Evolutionary conservation across 306 rosid species (phyloP), one percentile per base, ranked within the genome.

Genomic region (Crataegus laevigata): DNA sequence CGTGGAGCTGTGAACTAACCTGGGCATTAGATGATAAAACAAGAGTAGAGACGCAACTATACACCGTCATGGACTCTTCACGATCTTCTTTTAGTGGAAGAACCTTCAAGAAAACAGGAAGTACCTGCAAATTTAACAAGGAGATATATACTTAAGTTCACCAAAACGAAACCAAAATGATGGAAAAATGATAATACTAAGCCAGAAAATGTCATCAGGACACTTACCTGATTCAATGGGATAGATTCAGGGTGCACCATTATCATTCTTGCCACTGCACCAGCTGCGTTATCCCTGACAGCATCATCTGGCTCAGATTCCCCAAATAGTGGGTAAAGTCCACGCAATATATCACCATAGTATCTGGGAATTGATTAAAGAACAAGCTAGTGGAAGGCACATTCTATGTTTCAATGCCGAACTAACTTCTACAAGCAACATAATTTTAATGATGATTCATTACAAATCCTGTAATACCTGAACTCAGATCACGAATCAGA

Each of bases 211-310:
- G 11, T 25, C 28, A 42, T 64, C 51, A 28, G 21, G 28, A 69
- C 26, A 75, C 54, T 30, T 75, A 89, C 99, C 98, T 96, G 97
- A 83, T 88, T 90, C 79, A 96, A 83, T 68, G 98, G 99, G 68
- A 96, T 79, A 73, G 93, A 80, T 83, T 96, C 98, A 8, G 97
- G 97, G 71, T 96, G 98, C 67, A 90, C 97, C 97, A 96, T 90
- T 83, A 96, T 92, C 99, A 96, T 92, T 82, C 97, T 90, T 69
- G 99, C 99, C 71, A 96, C 93, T 50, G 98, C 98, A 76, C 99
- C 99, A 78, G 99, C 98, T 15, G 98, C 98, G 68, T 92, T 94
- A 87, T 94, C 99, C 86, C 93, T 85, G 59, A 90, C 99, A 54
- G 99, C 99, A 86, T 96, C 82, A 87, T 96, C 98, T 61, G 96